These are phyloP conservation scores for Thielaviopsis punctulata DNA, from an alignment of 2,329 filamentous ascomycete genomes.

Conservation along the genomic window DNA sequence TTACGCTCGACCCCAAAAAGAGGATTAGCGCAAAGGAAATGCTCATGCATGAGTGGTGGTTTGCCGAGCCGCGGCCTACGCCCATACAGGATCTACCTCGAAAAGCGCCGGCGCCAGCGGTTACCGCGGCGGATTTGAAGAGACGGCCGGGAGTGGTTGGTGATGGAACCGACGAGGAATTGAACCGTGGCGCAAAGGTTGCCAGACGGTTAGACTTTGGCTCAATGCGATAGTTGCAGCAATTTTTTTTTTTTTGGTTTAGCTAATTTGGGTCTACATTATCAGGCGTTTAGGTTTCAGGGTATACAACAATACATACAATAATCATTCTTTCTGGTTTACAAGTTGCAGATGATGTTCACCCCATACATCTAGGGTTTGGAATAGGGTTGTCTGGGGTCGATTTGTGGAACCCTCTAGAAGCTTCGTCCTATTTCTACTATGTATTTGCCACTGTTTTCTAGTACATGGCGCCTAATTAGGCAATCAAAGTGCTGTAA, in stretches of 20 bases:
- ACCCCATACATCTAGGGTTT: no score
- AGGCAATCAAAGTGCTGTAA: not conserved
- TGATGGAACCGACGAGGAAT: conserved; percentile 44
- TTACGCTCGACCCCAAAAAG: conserved; percentile 72
- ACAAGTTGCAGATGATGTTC: no score
- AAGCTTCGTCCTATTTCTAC: not conserved
- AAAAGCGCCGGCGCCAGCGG: conserved; percentile 54
- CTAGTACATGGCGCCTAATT: not conserved
- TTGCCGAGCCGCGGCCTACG: conserved; percentile 64
- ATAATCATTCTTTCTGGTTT: no score
- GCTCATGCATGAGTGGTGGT: conserved; percentile 76
- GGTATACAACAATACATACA: no score
- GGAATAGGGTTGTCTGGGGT: not conserved
- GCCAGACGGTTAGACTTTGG: conserved; percentile 72
- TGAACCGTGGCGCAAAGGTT: conserved; percentile 53
- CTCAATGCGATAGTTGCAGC: not conserved
- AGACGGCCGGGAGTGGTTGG: conserved; percentile 32
- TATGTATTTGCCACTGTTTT: not conserved
- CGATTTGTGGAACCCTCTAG: not conserved
- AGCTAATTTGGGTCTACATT: not conserved
- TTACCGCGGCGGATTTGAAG: conserved; percentile 61
- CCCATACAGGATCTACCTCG: conserved; percentile 64
- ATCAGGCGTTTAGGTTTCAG: not conserved
- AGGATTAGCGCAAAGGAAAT: conserved; percentile 62
- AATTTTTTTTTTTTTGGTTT: no score